Evolutionary conservation across 1,284 basidiomycete species (phyloP).

Genomic region (Austroboletus olivaceoglutinosus): DNA sequence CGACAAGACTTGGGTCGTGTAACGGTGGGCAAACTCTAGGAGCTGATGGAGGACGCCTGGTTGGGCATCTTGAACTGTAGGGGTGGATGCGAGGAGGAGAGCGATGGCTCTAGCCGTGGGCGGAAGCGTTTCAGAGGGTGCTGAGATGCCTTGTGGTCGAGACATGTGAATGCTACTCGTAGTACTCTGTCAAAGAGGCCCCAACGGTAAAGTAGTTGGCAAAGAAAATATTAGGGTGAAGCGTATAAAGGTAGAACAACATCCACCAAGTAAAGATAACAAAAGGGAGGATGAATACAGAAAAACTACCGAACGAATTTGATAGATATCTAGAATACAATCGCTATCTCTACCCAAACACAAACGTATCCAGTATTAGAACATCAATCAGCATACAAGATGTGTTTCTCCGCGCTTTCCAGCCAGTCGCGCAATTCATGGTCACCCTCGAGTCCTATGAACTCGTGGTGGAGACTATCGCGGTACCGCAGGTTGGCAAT

Average conservation of each 20-base stretch:
- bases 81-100: conserved; percentile 90
- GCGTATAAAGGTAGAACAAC: conserved; percentile 7
- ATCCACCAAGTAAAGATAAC: conserved; percentile 2
- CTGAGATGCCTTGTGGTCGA: conserved; percentile 38
- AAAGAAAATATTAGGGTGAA: conserved; percentile 14
- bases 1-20: conserved; percentile 87
- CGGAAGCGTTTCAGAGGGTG: conserved; percentile 69
- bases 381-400: conserved; percentile 76
- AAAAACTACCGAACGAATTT: conserved; percentile 13
- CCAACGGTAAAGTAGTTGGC: background rate
- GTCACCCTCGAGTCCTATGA: conserved; percentile 69
- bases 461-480: conserved; percentile 63
- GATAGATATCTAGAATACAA: conserved; percentile 30
- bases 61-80: conserved; percentile 88
- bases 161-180: conserved; percentile 45
- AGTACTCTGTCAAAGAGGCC: background rate
- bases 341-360: conserved; percentile 8
- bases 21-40: conserved; percentile 94
- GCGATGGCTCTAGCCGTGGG: conserved; percentile 91
- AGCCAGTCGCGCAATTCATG: conserved; percentile 78
- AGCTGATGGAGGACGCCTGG: conserved; percentile 93
- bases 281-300: conserved; percentile 8
- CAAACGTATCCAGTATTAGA: conserved; percentile 4
- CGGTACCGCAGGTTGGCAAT: conserved; percentile 73
- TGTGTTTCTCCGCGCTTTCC: conserved; percentile 80